Evolutionary conservation across 768 basidiomycete species (phyloP), one percentile per base, ranked within the genome.

Genomic region (Rhodotorula kratochvilovae): DNA sequence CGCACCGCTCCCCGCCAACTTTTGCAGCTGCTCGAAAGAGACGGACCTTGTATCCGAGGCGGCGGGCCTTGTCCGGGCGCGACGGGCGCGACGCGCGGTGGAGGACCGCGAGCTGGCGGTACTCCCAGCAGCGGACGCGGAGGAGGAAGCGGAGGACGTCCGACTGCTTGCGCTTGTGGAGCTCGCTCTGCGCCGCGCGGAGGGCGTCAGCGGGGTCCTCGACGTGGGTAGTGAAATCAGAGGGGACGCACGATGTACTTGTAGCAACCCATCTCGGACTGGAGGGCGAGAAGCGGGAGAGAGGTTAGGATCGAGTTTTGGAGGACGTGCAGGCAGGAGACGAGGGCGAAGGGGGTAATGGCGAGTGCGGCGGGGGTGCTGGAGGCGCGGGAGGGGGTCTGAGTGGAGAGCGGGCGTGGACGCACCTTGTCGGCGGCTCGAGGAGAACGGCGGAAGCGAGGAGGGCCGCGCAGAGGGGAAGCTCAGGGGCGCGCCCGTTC

Each of bases 91-190:
- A 93, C 57, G 94, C 95, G 78, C 96, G 90, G 85, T 98, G 95
- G 81, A 97, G 91, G 77, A 99, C 92, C 78, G 96, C 92, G 79
- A 98, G 84, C 82, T 99, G 96, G 76, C 96, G 90, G 85, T 93
- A 71, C 61, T 71, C 70, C 70, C 70, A 71, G 70, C 68, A 92
- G 89, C 95, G 86, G 76, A 99, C 95, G 79, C 96, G 93, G 80
- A 95, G 89, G 76, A 99, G 86, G 85, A 99, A 99, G 77, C 92
- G 91, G 81, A 97, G 87, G 77, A 98, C 92, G 84, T 94, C 92
- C 78, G 90, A 91, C 84, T 94, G 92, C 83, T 94, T 94, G 85
- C 96, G 96, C 85, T 94, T 95, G 89, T 94, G 92, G 75, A 98
- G 84, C 84, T 97, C 95, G 77, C 97, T 54, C 59, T 65, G 59